Evolutionary conservation across 371 early-diverging fungal genomes (phyloP).

Genomic region (Rhizopus stolonifer): DNA sequence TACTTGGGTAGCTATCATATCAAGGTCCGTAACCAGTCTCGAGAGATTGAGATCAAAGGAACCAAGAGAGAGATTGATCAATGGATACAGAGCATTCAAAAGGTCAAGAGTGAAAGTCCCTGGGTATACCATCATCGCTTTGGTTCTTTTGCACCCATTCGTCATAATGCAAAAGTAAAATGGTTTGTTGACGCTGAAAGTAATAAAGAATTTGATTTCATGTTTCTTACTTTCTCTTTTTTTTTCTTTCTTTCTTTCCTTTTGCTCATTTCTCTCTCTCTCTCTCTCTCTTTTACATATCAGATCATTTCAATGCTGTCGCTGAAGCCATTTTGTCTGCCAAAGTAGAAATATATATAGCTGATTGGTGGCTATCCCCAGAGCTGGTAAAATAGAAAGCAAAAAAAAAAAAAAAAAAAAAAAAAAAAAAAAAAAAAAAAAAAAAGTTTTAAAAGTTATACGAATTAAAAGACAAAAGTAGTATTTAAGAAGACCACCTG

Average conservation of each 20-base stretch:
- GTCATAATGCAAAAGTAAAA: conserved; percentile 63
- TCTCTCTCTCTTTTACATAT: background rate
- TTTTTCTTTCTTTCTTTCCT: conserved; percentile 13
- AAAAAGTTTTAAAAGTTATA: background rate
- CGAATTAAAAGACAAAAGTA: conserved; percentile 13
- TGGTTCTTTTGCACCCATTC: conserved; percentile 80
- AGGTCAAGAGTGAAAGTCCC: conserved; percentile 62
- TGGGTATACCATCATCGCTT: conserved; percentile 74
- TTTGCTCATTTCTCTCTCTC: conserved; percentile 10
- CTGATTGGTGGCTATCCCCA: conserved; percentile 92
- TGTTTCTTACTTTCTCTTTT: background rate
- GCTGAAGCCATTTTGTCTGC: conserved; percentile 81
- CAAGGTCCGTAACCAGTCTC: conserved; percentile 52
- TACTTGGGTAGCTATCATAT: conserved; percentile 40
- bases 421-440: background rate
- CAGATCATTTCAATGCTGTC: conserved; percentile 80
- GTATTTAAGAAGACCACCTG: conserved; percentile 80
- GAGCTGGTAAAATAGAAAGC: conserved; percentile 55
- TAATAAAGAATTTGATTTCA: conserved; percentile 11
- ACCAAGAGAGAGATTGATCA: conserved; percentile 63
- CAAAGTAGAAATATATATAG: conserved; percentile 78
- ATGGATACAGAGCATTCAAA: conserved; percentile 62
- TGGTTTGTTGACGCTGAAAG: conserved; percentile 85
- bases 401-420: background rate
- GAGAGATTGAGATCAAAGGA: conserved; percentile 69